Conservation (phyloP, 768 basidiomycete genomes). For the Suillus bovinus region DNA sequence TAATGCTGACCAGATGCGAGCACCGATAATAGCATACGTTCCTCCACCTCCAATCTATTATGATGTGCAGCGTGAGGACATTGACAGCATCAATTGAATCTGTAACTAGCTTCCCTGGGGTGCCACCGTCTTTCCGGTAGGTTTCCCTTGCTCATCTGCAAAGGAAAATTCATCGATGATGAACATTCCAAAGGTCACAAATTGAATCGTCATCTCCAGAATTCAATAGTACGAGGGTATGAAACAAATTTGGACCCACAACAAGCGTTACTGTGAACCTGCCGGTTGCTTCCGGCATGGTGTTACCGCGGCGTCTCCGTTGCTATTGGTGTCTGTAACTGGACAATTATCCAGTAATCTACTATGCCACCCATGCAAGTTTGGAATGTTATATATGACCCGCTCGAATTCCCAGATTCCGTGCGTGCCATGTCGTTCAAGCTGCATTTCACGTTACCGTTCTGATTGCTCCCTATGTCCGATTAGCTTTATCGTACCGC, state of each 20-base stretch:
- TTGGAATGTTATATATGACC: constrained; percentile 41
- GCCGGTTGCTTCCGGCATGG: constrained; percentile 3
- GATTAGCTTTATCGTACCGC: constrained; percentile 62
- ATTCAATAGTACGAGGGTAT: neutral
- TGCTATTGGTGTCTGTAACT: constrained; percentile 10
- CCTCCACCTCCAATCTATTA: constrained; percentile 89
- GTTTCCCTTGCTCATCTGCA: constrained; percentile 53
- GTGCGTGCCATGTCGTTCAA: constrained; percentile 26
- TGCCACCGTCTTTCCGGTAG: constrained; percentile 44
- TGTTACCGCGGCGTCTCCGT: constrained; percentile 7
- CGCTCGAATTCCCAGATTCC: constrained; percentile 33
- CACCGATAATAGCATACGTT: constrained; percentile 77
- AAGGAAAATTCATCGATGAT: constrained; percentile 84
- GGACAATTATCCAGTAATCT: constrained; percentile 15
- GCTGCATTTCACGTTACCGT: constrained; percentile 13
- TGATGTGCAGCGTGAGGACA: constrained; percentile 8
- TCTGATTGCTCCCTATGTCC: constrained; percentile 11
- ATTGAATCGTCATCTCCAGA: constrained; percentile 25
- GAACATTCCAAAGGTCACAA: constrained; percentile 85
- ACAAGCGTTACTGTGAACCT: constrained; percentile 16
- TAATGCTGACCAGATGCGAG: constrained; percentile 68
- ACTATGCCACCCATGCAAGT: constrained; percentile 37
- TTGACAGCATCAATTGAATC: neutral
- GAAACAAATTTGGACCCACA: neutral
- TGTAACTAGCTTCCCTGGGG: constrained; percentile 46